Evolutionary conservation across 805 yeast species (phyloP).

Genomic region (Saturnispora quitensis): DNA sequence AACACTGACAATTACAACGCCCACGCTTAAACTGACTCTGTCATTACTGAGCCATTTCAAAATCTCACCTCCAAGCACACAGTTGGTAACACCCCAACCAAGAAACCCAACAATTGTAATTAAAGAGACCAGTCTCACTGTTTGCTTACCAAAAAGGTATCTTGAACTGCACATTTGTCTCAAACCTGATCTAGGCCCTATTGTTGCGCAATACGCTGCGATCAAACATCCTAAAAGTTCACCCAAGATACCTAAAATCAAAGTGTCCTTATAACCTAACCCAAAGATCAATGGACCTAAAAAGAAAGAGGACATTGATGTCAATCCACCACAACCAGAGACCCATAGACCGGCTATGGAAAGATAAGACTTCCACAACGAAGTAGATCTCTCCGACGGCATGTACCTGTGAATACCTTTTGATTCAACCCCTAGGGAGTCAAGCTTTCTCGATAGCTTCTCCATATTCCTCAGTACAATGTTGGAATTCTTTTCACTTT

Average conservation of each 20-base stretch:
- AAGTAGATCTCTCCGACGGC: conserved; percentile 41
- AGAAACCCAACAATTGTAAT: conserved; percentile 66
- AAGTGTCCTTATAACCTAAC: conserved; percentile 55
- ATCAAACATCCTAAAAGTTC: conserved; percentile 60
- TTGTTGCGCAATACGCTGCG: conserved; percentile 74
- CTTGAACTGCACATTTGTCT: conserved; percentile 82
- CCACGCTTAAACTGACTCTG: conserved; percentile 60
- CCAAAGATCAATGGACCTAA: conserved; percentile 67
- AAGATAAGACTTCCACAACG: conserved; percentile 17
- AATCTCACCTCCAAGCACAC: conserved; percentile 84
- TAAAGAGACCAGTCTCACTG: conserved; percentile 65
- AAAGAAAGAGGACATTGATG: conserved; percentile 79
- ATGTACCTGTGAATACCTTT: conserved; percentile 72
- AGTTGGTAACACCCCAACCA: conserved; percentile 94
- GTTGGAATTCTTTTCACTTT: neutral
- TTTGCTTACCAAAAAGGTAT: conserved; percentile 78
- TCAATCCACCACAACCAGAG: conserved; percentile 79
- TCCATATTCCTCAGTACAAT: conserved; percentile 5
- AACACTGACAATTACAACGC: conserved; percentile 61
- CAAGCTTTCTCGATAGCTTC: conserved; percentile 30
- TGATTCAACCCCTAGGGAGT: conserved; percentile 56
- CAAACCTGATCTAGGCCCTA: conserved; percentile 89
- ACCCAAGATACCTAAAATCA: conserved; percentile 55
- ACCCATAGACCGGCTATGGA: conserved; percentile 70
- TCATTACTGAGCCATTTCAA: conserved; percentile 56